phyloP scores from a whole-genome alignment of 306 rosid species.

The Castanopsis chinensis region DNA sequence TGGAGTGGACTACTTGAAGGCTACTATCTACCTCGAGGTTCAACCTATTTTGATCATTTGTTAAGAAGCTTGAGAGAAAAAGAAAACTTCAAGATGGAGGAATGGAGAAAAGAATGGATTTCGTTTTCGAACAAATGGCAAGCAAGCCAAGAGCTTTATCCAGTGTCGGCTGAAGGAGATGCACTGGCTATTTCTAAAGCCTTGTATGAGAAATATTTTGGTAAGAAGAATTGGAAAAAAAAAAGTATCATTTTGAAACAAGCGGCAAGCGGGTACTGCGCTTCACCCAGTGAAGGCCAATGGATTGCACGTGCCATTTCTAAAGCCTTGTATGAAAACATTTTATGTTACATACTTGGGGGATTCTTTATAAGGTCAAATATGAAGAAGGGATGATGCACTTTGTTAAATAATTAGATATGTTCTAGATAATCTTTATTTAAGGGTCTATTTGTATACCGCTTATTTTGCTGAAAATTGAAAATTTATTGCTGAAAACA shows the following conservation, averaged over 20 bases:
- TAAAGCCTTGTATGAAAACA: conserved; percentile 42
- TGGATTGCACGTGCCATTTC: conserved; percentile 69
- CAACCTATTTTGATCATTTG: conserved; percentile 58
- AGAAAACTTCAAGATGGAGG: conserved; percentile 50
- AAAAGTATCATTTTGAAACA: conserved; percentile 64
- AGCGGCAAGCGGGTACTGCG: conserved; percentile 73
- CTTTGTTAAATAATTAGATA: not conserved
- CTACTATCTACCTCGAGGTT: conserved; percentile 83
- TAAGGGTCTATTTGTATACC: too few species aligned
- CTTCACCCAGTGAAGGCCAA: conserved; percentile 53
- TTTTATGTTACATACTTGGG: not conserved
- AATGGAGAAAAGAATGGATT: conserved; percentile 91
- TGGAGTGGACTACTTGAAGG: conserved; percentile 76
- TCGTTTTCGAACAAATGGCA: conserved; percentile 80
- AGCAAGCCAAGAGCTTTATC: conserved; percentile 63
- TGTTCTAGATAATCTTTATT: not conserved
- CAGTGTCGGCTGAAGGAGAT: conserved; percentile 64
- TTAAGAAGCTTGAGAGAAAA: conserved; percentile 59
- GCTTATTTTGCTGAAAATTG: too few species aligned
- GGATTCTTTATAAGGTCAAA: not conserved
- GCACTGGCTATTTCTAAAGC: conserved; percentile 64
- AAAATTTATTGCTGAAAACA: too few species aligned
- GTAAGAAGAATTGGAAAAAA: conserved; percentile 29
- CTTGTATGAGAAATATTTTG: conserved; percentile 57
- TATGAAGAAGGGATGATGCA: conserved; percentile 1